Conservation (phyloP, 306 rosid genomes). For the Acacia acuminata region DNA sequence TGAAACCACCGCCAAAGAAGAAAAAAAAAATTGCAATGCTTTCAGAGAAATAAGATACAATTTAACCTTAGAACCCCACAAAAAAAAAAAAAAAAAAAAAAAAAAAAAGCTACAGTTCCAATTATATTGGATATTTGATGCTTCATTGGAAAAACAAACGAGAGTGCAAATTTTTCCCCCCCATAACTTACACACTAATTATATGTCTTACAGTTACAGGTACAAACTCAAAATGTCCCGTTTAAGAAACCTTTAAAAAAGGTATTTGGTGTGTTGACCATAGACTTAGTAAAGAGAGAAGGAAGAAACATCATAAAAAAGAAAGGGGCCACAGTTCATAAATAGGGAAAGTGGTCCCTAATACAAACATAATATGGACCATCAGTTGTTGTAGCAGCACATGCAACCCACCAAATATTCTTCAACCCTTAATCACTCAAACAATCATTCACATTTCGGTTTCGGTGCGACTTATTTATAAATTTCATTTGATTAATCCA, state of each 20-base stretch:
- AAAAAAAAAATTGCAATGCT: too few relatives aligned
- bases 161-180: too few relatives aligned
- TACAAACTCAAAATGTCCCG: too few relatives aligned
- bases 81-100: too few relatives aligned
- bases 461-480: background rate
- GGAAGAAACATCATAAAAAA: background rate
- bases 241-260: too few relatives aligned
- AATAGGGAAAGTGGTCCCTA: background rate
- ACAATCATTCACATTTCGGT: background rate
- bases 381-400: background rate
- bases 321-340: background rate
- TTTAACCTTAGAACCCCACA: background rate
- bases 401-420: background rate
- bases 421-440: background rate
- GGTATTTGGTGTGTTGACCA: background rate
- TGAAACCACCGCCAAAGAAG: rapidly evolving
- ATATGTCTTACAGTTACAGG: too few relatives aligned
- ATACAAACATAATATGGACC: background rate
- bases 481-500: background rate
- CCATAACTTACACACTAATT: too few relatives aligned
- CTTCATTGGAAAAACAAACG: background rate
- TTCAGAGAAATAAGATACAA: too few relatives aligned
- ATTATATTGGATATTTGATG: background rate
- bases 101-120: background rate
- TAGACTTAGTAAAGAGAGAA: too few relatives aligned